These are phyloP conservation scores for Panaeolus cyanescens DNA, from an alignment of 768 basidiomycete genomes.

Conservation along the genomic window DNA sequence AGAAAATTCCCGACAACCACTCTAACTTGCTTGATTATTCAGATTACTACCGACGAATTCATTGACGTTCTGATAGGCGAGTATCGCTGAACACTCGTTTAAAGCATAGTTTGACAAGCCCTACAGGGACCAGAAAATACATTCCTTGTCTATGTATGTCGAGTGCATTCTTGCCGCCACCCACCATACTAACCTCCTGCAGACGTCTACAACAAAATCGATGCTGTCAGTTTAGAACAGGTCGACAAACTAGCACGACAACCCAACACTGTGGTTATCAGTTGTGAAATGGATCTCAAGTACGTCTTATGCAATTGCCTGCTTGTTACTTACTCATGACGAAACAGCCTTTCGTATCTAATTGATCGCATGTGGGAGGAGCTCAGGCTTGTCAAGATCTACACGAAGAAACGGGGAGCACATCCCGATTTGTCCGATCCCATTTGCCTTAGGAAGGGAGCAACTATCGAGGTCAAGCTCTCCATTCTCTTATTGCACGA, in stretches of 20 bases:
- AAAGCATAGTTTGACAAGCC: neutral
- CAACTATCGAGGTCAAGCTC: slow-evolving; percentile 78
- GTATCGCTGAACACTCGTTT: neutral
- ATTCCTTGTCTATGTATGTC: slow-evolving; percentile 85
- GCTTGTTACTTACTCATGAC: too few species aligned
- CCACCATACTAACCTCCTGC: neutral
- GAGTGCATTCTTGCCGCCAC: neutral
- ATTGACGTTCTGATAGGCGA: slow-evolving; percentile 96
- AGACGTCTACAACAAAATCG: slow-evolving; percentile 98
- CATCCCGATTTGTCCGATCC: slow-evolving; percentile 93
- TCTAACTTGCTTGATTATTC: slow-evolving; percentile 6
- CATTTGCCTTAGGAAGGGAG: slow-evolving; percentile 86
- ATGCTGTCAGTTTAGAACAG: slow-evolving; percentile 81
- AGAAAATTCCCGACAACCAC: neutral
- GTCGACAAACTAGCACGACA: slow-evolving; percentile 82
- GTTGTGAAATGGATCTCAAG: slow-evolving; percentile 95
- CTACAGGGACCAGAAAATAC: slow-evolving; percentile 87
- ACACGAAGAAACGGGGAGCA: slow-evolving; percentile 96
- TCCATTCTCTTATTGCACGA: neutral
- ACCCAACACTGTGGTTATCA: slow-evolving; percentile 90
- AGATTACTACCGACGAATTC: slow-evolving; percentile 97
- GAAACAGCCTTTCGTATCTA: slow-evolving; percentile 64
- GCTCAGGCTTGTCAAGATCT: slow-evolving; percentile 84
- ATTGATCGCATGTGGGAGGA: slow-evolving; percentile 81
- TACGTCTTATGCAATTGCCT: too few species aligned